A percentile compares a stretch with the other conserved stretches of the same genome.
Conservation (phyloP, 208 protist species). For the Crithidia mellificae region DNA sequence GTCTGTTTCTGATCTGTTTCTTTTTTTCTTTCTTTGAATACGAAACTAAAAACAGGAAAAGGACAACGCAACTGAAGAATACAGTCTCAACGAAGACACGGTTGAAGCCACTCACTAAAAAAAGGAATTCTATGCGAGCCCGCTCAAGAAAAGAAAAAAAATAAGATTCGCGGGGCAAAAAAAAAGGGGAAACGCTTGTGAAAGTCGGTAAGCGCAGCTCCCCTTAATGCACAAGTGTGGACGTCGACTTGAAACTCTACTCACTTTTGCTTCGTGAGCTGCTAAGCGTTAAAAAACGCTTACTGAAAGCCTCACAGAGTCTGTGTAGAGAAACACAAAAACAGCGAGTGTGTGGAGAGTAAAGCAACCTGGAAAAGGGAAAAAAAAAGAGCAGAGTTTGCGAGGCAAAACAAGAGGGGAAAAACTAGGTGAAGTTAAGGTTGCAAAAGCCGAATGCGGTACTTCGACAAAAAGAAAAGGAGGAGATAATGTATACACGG, state of each 20-base stretch:
- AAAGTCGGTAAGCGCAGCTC: background rate
- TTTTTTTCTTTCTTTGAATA: no score
- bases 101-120: no score
- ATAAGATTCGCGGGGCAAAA: no score
- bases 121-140: no score
- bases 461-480: background rate
- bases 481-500: background rate
- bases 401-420: background rate
- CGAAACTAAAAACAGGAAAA: no score
- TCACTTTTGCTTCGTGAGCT: background rate
- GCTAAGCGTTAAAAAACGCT: background rate
- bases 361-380: background rate
- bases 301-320: background rate
- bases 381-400: background rate
- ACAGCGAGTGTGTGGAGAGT: background rate
- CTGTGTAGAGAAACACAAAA: background rate
- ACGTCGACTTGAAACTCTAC: no score
- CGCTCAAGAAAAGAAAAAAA: no score
- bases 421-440: background rate
- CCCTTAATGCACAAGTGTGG: background rate
- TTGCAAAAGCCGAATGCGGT: background rate
- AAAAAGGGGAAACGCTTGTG: no score
- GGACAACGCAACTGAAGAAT: no score
- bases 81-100: no score
- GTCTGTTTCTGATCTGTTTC: no score